Evolutionary conservation across 2,329 filamentous ascomycete genomes (phyloP).

Genomic region (Hypoxylon sp.): DNA sequence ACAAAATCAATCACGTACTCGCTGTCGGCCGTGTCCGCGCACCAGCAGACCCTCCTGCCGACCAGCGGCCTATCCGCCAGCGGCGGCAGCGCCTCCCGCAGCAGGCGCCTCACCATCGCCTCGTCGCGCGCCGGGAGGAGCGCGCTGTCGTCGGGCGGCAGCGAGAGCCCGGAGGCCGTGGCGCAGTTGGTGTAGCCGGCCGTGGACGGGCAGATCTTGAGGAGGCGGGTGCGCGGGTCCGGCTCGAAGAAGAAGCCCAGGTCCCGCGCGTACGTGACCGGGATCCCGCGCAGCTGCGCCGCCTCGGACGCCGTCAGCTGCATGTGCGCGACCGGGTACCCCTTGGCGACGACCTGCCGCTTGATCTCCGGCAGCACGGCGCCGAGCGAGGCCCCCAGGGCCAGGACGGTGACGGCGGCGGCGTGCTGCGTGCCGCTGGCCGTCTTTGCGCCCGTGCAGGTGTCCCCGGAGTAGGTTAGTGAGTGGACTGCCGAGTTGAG

Average conservation of each 20-base stretch:
- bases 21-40: constrained; percentile 69
- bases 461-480: constrained; percentile 54
- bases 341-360: constrained; percentile 64
- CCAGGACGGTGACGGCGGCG: constrained; percentile 60
- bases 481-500: constrained; percentile 56
- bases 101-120: constrained; percentile 54
- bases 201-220: constrained; percentile 71
- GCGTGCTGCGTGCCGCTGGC: constrained; percentile 44
- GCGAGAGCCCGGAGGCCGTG: constrained; percentile 58
- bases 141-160: constrained; percentile 55
- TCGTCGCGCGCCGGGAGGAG: constrained; percentile 68
- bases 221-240: constrained; percentile 65
- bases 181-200: constrained; percentile 65
- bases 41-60: constrained; percentile 70
- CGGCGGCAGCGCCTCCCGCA: constrained; percentile 42
- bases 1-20: constrained; percentile 71
- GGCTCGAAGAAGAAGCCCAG: constrained; percentile 75
- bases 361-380: constrained; percentile 62
- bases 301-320: constrained; percentile 67
- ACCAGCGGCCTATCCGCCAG: constrained; percentile 62
- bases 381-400: constrained; percentile 63
- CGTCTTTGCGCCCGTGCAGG: constrained; percentile 47
- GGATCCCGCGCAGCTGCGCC: constrained; percentile 65
- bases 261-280: constrained; percentile 70
- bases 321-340: constrained; percentile 70